phyloP scores from a whole-genome alignment of 2,329 filamentous ascomycete genomes.

The Hypoxylon sp. region DNA sequence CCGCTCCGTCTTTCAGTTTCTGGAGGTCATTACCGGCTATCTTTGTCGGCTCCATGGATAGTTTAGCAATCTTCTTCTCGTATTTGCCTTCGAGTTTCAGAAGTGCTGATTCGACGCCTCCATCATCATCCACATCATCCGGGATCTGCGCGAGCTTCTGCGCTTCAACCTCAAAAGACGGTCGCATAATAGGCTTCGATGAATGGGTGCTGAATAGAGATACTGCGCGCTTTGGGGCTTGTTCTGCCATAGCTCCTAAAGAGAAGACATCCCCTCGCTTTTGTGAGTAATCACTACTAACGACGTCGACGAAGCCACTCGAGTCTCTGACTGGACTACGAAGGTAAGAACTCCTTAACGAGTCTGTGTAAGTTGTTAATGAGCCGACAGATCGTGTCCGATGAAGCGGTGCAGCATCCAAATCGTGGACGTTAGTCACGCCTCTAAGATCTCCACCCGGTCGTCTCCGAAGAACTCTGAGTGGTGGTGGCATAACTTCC shows the following conservation, averaged over 20 bases:
- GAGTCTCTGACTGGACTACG: slow-evolving; percentile 57
- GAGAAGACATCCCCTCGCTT: slow-evolving; percentile 65
- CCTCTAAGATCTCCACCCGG: slow-evolving; percentile 82
- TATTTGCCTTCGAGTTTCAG: slow-evolving; percentile 92
- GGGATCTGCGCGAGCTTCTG: slow-evolving; percentile 89
- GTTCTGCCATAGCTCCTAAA: slow-evolving; percentile 68
- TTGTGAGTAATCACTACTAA: slow-evolving; percentile 58
- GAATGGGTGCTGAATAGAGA: slow-evolving; percentile 73
- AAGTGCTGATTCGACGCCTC: slow-evolving; percentile 91
- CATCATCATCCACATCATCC: slow-evolving; percentile 82
- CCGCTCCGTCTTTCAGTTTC: slow-evolving; percentile 30
- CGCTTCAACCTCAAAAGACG: slow-evolving; percentile 90
- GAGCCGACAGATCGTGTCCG: slow-evolving; percentile 71
- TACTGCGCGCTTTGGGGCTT: slow-evolving; percentile 59
- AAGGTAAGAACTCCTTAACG: slow-evolving; percentile 69
- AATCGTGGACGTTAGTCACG: slow-evolving; percentile 73
- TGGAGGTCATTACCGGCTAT: slow-evolving; percentile 43
- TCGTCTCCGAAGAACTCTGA: slow-evolving; percentile 75
- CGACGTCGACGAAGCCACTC: slow-evolving; percentile 60
- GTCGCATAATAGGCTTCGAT: slow-evolving; percentile 72
- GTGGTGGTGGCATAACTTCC: slow-evolving; percentile 62
- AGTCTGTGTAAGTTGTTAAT: slow-evolving; percentile 71
- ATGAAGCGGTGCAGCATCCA: slow-evolving; percentile 63
- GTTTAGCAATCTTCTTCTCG: slow-evolving; percentile 63
- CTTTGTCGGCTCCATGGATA: slow-evolving; percentile 56